phyloP scores from a whole-genome alignment of 331 rosid species.

The Quercus tomentella region DNA sequence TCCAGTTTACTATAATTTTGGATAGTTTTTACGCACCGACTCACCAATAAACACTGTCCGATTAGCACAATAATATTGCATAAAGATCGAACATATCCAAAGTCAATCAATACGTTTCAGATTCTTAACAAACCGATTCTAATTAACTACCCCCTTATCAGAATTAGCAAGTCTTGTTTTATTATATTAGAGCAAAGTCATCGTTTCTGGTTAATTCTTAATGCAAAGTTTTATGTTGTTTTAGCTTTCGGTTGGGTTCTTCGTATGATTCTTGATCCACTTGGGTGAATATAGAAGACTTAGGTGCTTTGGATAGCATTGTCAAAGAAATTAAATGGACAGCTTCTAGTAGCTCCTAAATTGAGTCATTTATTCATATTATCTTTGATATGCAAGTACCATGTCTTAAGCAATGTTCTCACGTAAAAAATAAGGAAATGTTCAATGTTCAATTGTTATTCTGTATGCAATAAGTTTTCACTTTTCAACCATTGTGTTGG shows the following conservation, averaged over 20 bases:
- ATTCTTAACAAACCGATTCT: slow-evolving; percentile 15
- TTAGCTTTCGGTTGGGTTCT: neutral
- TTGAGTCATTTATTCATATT: too few species aligned
- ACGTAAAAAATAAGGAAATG: too few species aligned
- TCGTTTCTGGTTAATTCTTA: slow-evolving; percentile 6
- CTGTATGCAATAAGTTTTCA: too few species aligned
- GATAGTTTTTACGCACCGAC: slow-evolving; percentile 32
- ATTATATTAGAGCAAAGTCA: slow-evolving; percentile 5
- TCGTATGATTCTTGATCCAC: neutral
- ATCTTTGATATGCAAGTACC: too few species aligned
- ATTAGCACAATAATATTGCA: neutral
- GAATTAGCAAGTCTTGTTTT: neutral
- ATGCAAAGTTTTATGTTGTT: neutral
- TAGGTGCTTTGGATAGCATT: neutral
- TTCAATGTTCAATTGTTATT: too few species aligned
- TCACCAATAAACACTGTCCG: slow-evolving; percentile 20
- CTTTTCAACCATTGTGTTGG: too few species aligned
- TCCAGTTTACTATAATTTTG: slow-evolving; percentile 7
- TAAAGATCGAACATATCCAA: slow-evolving; percentile 18
- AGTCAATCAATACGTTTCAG: slow-evolving; percentile 15
- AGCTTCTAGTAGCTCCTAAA: neutral
- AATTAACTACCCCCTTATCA: neutral
- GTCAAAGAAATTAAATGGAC: neutral
- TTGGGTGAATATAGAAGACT: neutral
- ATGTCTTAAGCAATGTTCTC: too few species aligned